Evolutionary conservation across 2,329 filamentous ascomycete genomes (phyloP).

Genomic region (Daldinia sp.): DNA sequence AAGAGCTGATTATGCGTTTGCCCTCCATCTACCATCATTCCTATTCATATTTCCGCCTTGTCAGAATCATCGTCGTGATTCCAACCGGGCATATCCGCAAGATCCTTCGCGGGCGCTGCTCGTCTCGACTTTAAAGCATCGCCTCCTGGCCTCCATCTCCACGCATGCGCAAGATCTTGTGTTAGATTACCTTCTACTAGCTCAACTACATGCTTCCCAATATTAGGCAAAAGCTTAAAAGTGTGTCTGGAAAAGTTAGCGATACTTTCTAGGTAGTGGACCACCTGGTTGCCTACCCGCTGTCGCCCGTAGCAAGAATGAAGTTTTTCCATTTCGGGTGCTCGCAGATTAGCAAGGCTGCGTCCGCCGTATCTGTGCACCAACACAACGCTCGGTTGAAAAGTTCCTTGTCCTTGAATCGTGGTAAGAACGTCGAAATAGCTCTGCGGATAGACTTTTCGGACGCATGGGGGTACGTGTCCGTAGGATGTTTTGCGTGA

Average conservation of each 20-base stretch:
- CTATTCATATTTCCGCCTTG: conserved; percentile 6
- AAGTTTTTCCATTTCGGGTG: conserved; percentile 55
- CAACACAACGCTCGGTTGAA: conserved; percentile 48
- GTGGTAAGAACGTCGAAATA: conserved; percentile 45
- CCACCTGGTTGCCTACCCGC: conserved; percentile 48
- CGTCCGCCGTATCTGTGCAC: conserved; percentile 49
- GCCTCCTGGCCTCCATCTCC: conserved; percentile 57
- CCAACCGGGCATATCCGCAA: conserved; percentile 57
- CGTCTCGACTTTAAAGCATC: conserved; percentile 54
- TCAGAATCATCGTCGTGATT: conserved; percentile 37
- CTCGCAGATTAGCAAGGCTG: conserved; percentile 48
- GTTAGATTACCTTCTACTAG: conserved; percentile 52
- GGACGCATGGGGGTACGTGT: conserved; percentile 49
- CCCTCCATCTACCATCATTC: not conserved
- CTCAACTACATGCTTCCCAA: conserved; percentile 57
- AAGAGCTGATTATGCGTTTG: not conserved
- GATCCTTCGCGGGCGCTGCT: conserved; percentile 52
- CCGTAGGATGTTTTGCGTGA: conserved; percentile 49
- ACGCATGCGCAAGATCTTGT: conserved; percentile 51
- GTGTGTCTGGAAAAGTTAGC: conserved; percentile 48
- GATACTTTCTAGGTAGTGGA: not conserved
- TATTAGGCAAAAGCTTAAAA: conserved; percentile 56
- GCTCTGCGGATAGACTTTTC: conserved; percentile 44
- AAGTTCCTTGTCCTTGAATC: conserved; percentile 42
- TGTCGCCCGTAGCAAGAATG: conserved; percentile 56